These are phyloP conservation scores for Pleurotus tuber-regium DNA, from an alignment of 768 basidiomycete genomes.

Conservation along the genomic window DNA sequence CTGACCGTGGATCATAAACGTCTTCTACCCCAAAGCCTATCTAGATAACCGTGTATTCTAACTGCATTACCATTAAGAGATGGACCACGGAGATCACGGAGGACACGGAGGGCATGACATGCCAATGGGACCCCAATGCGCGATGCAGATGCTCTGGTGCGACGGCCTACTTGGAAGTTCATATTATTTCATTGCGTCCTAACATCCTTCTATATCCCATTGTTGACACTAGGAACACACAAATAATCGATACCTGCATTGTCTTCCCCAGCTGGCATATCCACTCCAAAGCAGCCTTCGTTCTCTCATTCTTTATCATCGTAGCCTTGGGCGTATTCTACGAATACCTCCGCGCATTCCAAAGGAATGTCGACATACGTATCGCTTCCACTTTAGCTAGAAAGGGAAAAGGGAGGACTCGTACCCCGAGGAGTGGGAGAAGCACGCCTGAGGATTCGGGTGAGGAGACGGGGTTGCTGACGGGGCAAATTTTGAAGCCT, in stretches of 20 bases:
- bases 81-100: conserved; percentile 42
- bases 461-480: conserved; percentile 58
- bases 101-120: conserved; percentile 51
- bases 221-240: conserved; percentile 56
- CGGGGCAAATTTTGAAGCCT: conserved; percentile 39
- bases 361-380: conserved; percentile 53
- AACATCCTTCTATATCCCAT: not conserved
- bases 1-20: no score
- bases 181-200: not conserved
- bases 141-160: conserved; percentile 83
- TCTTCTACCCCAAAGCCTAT: no score
- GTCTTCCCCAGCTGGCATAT: conserved; percentile 83
- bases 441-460: conserved; percentile 36
- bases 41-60: no score
- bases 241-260: conserved; percentile 77
- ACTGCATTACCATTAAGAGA: no score
- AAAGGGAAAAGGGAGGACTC: conserved; percentile 42
- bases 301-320: conserved; percentile 65
- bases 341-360: conserved; percentile 73
- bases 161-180: conserved; percentile 8
- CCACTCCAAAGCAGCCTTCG: conserved; percentile 48
- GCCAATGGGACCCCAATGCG: conserved; percentile 51
- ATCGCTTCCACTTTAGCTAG: conserved; percentile 52
- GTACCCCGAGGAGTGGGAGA: conserved; percentile 30
- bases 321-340: conserved; percentile 68